Evolutionary conservation across 495 filamentous ascomycete species (phyloP), one percentile per base, ranked within the genome.

Genomic region (Aspergillus homomorphus): DNA sequence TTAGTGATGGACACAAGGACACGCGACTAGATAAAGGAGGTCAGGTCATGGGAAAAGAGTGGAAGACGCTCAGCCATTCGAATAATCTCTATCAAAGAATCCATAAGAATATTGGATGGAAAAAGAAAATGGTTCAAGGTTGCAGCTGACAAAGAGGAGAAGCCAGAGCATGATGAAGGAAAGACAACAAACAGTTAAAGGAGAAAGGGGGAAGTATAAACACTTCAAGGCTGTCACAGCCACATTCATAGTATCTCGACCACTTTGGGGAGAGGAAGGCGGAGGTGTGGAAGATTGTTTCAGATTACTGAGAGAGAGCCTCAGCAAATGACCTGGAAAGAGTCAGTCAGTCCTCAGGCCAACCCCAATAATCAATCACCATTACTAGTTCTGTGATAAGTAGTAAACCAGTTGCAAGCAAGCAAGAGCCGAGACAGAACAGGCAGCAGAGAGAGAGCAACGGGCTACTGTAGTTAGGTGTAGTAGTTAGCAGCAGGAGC

Each of bases 321-420:
- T 62, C 55, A 57, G 45, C n/a, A 19, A 44, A 45, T 57, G 51
- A 52, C 19, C 38, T 48, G 41, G 53, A 56, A 56, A 49, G 54
- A 51, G 49, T 7, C 44, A 56, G 43, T 26, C 45, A 61, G 50
- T 41, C 56, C 48, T 58, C 46, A 22, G 18, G 51, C 52, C 58
- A 60, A 51, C 55, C 46, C 56, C 60, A n/a, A n/a, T n/a, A n/a
- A n/a, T n/a, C n/a, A n/a, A n/a, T n/a, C n/a, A n/a, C n/a, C n/a
- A n/a, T n/a, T n/a, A n/a, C n/a, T n/a, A n/a, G n/a, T n/a, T n/a
- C n/a, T n/a, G n/a, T n/a, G n/a, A n/a, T n/a, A n/a, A n/a, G n/a
- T n/a, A n/a, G n/a, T n/a, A n/a, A n/a, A 33, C 4, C 44, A 45
- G 44, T 20, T 19, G 2, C 44, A 16, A 46, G 45, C 45, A 48